Percentiles rank a stretch among this genome's conserved stretches.
phyloP scores from a whole-genome alignment of 2,329 filamentous ascomycete species.

The Fusarium sp. region DNA sequence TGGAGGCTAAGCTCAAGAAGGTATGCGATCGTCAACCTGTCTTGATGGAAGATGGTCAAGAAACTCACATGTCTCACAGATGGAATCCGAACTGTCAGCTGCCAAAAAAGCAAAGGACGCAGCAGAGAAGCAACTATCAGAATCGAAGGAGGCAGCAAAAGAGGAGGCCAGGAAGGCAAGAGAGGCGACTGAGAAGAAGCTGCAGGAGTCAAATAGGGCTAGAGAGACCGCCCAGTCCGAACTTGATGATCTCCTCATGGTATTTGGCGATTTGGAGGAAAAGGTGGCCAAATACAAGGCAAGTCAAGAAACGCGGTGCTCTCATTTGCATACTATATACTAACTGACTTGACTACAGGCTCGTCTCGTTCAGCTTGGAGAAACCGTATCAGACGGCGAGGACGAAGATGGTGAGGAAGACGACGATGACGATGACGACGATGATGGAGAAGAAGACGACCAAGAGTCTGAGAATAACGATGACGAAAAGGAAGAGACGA shows the following conservation, averaged over 20 bases:
- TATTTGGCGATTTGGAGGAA: constrained; percentile 82
- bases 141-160: constrained; percentile 63
- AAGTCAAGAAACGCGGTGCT: constrained; percentile 36
- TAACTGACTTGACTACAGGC: constrained; percentile 48
- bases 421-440: constrained; percentile 47
- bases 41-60: constrained; percentile 41
- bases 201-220: constrained; percentile 63
- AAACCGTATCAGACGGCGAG: constrained; percentile 79
- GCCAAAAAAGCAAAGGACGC: constrained; percentile 69
- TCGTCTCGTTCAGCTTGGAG: constrained; percentile 71
- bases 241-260: constrained; percentile 81
- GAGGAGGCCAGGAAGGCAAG: constrained; percentile 66
- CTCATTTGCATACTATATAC: not conserved
- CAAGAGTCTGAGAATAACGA: constrained; percentile 29
- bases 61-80: constrained; percentile 37
- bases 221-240: constrained; percentile 73
- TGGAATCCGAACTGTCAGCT: constrained; percentile 43
- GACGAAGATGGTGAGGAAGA: constrained; percentile 69
- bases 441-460: constrained; percentile 27
- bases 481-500: constrained; percentile 10
- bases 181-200: constrained; percentile 52
- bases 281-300: constrained; percentile 80
- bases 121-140: constrained; percentile 45
- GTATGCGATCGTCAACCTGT: constrained; percentile 29
- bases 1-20: constrained; percentile 36